These are phyloP conservation scores for Biscogniauxia sp. DNA, from an alignment of 2,329 filamentous ascomycete genomes.

Conservation along the genomic window DNA sequence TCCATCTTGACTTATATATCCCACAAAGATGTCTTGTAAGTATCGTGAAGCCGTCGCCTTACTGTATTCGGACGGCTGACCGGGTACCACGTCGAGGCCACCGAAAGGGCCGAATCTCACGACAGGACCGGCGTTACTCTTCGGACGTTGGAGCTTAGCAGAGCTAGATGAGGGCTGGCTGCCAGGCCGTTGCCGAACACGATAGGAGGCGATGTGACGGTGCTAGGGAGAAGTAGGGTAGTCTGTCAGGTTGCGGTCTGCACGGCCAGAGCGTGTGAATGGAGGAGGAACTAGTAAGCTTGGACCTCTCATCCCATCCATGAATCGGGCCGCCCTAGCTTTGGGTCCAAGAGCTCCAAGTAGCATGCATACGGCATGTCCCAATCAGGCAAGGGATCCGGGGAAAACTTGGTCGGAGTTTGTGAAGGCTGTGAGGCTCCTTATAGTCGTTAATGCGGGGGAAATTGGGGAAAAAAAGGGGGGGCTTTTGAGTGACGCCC, in stretches of 20 bases:
- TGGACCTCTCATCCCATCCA: conserved; percentile 9
- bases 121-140: conserved; percentile 15
- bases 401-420: background rate
- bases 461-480: background rate
- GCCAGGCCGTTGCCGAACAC: conserved; percentile 10
- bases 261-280: background rate
- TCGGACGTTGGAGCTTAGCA: conserved; percentile 10
- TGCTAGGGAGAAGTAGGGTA: background rate
- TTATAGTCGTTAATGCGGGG: background rate
- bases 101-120: conserved; percentile 23
- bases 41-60: conserved; percentile 16
- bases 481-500: background rate
- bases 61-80: conserved; percentile 18
- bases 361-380: conserved; percentile 19
- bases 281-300: conserved; percentile 1
- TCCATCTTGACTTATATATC: conserved; percentile 31
- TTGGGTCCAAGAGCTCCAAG: conserved; percentile 5
- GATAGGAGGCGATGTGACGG: conserved; percentile 8
- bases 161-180: conserved; percentile 2
- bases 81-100: conserved; percentile 9
- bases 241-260: background rate
- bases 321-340: conserved; percentile 24
- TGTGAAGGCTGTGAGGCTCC: background rate
- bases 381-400: background rate
- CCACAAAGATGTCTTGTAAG: conserved; percentile 10